These are phyloP conservation scores for Talaromyces sp. DNA, from an alignment of 2,329 filamentous ascomycete genomes.

Conservation along the genomic window DNA sequence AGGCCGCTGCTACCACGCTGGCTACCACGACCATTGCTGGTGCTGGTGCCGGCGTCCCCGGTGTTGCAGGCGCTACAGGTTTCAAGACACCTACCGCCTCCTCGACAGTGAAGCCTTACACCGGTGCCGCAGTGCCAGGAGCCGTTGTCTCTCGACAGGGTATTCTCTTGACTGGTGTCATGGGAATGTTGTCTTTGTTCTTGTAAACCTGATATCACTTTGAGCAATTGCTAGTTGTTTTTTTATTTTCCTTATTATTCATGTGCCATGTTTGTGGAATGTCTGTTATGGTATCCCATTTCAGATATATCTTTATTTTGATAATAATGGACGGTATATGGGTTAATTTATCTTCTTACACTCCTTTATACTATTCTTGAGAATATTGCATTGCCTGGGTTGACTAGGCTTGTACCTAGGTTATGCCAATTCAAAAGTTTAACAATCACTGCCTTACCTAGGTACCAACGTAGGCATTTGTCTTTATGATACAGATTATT, in stretches of 20 bases:
- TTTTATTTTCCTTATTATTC: neutral
- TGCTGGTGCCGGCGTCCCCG: too few relatives aligned
- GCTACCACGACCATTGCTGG: slow-evolving; percentile 7
- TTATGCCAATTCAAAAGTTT: slow-evolving; percentile 2
- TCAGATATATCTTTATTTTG: neutral
- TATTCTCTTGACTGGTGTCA: slow-evolving; percentile 46
- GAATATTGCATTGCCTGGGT: neutral
- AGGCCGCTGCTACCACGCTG: slow-evolving; percentile 16
- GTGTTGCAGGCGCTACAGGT: slow-evolving; percentile 5
- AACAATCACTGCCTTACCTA: neutral
- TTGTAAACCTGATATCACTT: neutral
- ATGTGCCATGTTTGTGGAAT: slow-evolving; percentile 3
- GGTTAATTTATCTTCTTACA: slow-evolving; percentile 6
- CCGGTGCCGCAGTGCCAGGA: slow-evolving; percentile 7
- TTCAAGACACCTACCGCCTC: slow-evolving; percentile 1
- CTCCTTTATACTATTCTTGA: slow-evolving; percentile 5
- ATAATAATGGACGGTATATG: slow-evolving; percentile 2
- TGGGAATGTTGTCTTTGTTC: slow-evolving; percentile 38
- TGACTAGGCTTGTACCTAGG: neutral
- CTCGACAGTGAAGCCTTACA: slow-evolving; percentile 4
- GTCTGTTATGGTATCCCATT: slow-evolving; percentile 1
- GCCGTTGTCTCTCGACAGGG: slow-evolving; percentile 3
- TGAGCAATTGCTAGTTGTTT: neutral
- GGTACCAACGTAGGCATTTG: too few relatives aligned
- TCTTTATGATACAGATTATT: neutral